Base-by-base conservation (phyloP, 2,329 filamentous ascomycete genomes). In the Fusarium virguliforme region DNA sequence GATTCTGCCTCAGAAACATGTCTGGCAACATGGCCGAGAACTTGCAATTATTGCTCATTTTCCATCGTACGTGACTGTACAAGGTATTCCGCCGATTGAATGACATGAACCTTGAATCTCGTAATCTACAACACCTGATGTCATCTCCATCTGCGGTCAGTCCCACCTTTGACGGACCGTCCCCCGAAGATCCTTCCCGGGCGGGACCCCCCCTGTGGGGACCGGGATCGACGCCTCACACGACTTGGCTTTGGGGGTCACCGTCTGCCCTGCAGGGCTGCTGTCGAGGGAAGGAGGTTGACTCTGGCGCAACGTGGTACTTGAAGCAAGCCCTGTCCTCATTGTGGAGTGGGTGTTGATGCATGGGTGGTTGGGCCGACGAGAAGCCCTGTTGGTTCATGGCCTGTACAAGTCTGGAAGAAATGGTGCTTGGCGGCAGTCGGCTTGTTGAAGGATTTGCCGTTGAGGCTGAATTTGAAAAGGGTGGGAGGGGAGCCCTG, bases 1-100 rank as follows among this genome's bases (percentile, higher is more conserved):
- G 53, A 82, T 67, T 37, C 69, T 71, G 1, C 81, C 82, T 74
- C 28, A 84, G 70, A 74, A 85, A 85, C 67, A 77, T 74, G 22
- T 79, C 79, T 6, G 83, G 83, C 6, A 84, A 59, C 84, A 80
- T 83, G 3, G 79, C 79, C 62, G 85, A 61, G 65, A 83, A 84
- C 75, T 85, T 82, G 60, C 76, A 79, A 26, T 79, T 73, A 58
- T 3, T 79, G 81, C 68, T 85, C 83, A 63, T 83, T 83, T 22
- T 78, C 79, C 26, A 73, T 78, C 60, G 77, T 81, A 22, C 63
- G 81, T 78, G 70, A 80, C 81, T 3, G 81, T n/a, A 85, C 65
- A 41, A 85, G 70, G 65, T 81, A 81, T 58, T 81, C 79, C 37
- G 80, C 79, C 8, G 76, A 75, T 12, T 57, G 56, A 18, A 71